Conservation (phyloP, 2,329 filamentous ascomycete species). For the Onygena corvina region DNA sequence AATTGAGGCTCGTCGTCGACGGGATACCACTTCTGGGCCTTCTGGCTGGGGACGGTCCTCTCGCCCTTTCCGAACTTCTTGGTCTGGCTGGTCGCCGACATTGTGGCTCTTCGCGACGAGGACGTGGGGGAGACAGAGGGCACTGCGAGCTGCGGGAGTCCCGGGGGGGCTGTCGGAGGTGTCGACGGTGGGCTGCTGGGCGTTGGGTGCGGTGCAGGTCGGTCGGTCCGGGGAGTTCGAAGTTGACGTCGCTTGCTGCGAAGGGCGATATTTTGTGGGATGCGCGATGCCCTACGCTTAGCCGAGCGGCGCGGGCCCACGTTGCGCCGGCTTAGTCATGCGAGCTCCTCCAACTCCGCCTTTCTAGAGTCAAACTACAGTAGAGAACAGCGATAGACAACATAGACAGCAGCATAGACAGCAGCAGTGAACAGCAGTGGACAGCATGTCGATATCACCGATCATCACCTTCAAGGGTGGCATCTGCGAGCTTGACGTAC, state of each 20-base stretch:
- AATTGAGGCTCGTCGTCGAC: constrained; percentile 77
- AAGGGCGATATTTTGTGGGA: constrained; percentile 34
- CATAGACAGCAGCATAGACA: background rate
- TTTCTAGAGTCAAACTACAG: background rate
- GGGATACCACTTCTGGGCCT: constrained; percentile 99
- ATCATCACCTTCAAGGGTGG: constrained; percentile 96
- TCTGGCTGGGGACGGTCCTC: constrained; percentile 75
- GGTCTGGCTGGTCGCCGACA: constrained; percentile 46
- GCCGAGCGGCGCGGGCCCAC: constrained; percentile 23
- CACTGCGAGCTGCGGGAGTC: constrained; percentile 18
- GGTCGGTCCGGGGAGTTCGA: constrained; percentile 21
- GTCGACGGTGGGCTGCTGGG: constrained; percentile 34
- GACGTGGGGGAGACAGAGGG: constrained; percentile 26
- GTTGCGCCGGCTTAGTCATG: background rate
- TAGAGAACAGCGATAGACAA: background rate
- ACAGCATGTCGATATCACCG: constrained; percentile 64
- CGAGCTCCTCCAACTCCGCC: too few relatives aligned
- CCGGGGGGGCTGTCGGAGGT: too few relatives aligned
- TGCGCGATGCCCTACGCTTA: constrained; percentile 32
- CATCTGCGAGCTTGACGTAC: constrained; percentile 70
- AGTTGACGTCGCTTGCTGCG: constrained; percentile 17
- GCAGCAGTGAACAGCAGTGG: background rate
- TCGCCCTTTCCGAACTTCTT: constrained; percentile 98
- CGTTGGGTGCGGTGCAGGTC: constrained; percentile 29
- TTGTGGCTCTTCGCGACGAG: constrained; percentile 38